Base-by-base conservation (phyloP, 108 stramenopile genomes). In the Pelagomonas calceolata region DNA sequence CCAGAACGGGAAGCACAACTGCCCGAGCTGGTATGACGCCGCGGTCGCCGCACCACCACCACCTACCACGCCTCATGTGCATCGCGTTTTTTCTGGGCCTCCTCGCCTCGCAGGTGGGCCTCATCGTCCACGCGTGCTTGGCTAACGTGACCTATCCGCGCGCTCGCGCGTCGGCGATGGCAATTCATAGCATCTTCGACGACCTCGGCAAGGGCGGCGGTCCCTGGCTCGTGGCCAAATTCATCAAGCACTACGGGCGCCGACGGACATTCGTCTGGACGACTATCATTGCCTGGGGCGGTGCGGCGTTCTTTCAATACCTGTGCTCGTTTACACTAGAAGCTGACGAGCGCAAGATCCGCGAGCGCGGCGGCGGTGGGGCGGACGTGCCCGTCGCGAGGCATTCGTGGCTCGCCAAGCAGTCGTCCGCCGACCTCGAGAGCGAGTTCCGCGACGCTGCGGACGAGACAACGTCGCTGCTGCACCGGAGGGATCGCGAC, bases 171-270 rank as follows among this genome's bases (percentile, higher is more conserved):
- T 36, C 73, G 31, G 72, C 65, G 4, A 66, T 73, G 26, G 29
- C 72, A 26, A 65, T 73, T 26, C 32, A 34, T 60, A 87, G 90
- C 14, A 84, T 86, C 4, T 85, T 88, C 72, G 92, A 93, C 68
- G 92, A 93, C 66, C 82, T 93, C 74, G 92, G 92, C 12, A 80
- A 90, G 71, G 92, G 92, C 4, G 79, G 90, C 4, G 92, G 92
- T 5, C 92, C 92, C 4, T 87, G 84, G 21, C 82, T 92, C 73
- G 84, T 92, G 7, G 84, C 91, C 10, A 51, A 75, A 46, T 64
- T 92, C 75, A 89, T 92, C 70, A 73, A 68, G 33, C 66, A 70
- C 26, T 36, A 87, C 68, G 88, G 87, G 63, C 81, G 85, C 16
- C 73, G 91, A 63, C 67, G 69, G 31, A 68, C 51, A 34, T 90